Percentiles rank a stretch among this genome's conserved stretches.
Conservation (phyloP, 192 early-diverging fungal genomes). For the Coemansia sp. region DNA sequence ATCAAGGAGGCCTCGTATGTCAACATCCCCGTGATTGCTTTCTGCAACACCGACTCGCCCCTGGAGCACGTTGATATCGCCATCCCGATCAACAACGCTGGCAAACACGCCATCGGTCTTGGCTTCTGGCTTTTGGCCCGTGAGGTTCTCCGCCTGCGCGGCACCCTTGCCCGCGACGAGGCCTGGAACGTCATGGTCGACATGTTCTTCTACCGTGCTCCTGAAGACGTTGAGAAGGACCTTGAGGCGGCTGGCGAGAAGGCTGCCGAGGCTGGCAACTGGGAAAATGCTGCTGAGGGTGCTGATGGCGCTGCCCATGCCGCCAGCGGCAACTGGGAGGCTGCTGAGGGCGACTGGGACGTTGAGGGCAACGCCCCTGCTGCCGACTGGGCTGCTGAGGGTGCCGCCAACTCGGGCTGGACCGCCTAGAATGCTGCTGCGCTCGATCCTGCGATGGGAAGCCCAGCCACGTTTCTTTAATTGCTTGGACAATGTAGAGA, state of each 20-base stretch:
- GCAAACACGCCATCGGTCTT: conserved; percentile 98
- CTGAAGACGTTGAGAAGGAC: conserved; percentile 96
- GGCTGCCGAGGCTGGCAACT: conserved; percentile 51
- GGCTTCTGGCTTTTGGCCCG: conserved; percentile 96
- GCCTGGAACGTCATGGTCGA: conserved; percentile 98
- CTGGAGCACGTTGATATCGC: conserved; percentile 94
- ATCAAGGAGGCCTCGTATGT: conserved; percentile 99
- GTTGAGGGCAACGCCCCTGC: conserved; percentile 26
- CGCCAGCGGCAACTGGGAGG: conserved; percentile 45
- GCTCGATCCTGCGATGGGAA: conserved; percentile 2
- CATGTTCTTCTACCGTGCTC: conserved; percentile 99
- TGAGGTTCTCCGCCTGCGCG: conserved; percentile 97
- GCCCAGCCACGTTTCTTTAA: too few species aligned
- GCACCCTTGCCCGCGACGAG: conserved; percentile 76
- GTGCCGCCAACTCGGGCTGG: conserved; percentile 45
- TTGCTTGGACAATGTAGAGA: too few species aligned
- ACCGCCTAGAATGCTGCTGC: conserved; percentile 12
- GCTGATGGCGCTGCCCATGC: conserved; percentile 32
- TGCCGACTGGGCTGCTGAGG: conserved; percentile 67
- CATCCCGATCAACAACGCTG: conserved; percentile 99
- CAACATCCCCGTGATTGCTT: conserved; percentile 99
- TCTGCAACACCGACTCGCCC: conserved; percentile 96
- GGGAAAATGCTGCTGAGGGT: conserved; percentile 48
- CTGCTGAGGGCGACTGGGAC: conserved; percentile 45
- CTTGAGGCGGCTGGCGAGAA: conserved; percentile 62